Conservation (phyloP, 352 stramenopile species). For the Pythium brassicae region DNA sequence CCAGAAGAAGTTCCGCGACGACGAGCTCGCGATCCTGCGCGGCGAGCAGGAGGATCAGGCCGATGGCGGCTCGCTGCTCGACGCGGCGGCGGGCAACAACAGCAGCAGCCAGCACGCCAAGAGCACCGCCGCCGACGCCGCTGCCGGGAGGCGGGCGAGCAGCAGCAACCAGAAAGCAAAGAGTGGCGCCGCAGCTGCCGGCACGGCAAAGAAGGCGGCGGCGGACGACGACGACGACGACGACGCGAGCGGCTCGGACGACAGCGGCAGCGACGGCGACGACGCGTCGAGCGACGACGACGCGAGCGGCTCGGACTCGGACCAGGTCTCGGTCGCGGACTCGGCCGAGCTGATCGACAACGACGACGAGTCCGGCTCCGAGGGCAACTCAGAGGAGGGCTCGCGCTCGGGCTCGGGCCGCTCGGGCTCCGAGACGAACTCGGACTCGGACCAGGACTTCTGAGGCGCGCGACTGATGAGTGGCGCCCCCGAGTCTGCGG, state of each 20-base stretch:
- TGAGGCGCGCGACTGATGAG: constrained; percentile 13
- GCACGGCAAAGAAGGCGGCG: constrained; percentile 30
- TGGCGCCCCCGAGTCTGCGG: not conserved
- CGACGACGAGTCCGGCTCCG: constrained; percentile 64
- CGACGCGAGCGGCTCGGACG: constrained; percentile 44
- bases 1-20: constrained; percentile 91
- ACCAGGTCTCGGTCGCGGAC: constrained; percentile 80
- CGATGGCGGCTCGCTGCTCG: constrained; percentile 55
- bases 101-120: constrained; percentile 41
- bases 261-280: constrained; percentile 39
- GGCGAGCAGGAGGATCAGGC: constrained; percentile 82
- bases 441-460: constrained; percentile 82
- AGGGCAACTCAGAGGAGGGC: constrained; percentile 44
- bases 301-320: constrained; percentile 51
- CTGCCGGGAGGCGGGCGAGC: constrained; percentile 23
- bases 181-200: constrained; percentile 2
- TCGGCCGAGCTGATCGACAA: constrained; percentile 82
- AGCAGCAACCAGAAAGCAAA: constrained; percentile 48
- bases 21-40: constrained; percentile 87
- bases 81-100: constrained; percentile 29
- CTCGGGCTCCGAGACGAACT: constrained; percentile 15
- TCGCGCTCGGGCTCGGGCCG: constrained; percentile 58
- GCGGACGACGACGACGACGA: constrained; percentile 34
- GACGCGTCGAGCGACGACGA: constrained; percentile 47
- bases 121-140: constrained; percentile 18